phyloP scores from a whole-genome alignment of 2,329 filamentous ascomycete species.

The Colletotrichum australisinense region DNA sequence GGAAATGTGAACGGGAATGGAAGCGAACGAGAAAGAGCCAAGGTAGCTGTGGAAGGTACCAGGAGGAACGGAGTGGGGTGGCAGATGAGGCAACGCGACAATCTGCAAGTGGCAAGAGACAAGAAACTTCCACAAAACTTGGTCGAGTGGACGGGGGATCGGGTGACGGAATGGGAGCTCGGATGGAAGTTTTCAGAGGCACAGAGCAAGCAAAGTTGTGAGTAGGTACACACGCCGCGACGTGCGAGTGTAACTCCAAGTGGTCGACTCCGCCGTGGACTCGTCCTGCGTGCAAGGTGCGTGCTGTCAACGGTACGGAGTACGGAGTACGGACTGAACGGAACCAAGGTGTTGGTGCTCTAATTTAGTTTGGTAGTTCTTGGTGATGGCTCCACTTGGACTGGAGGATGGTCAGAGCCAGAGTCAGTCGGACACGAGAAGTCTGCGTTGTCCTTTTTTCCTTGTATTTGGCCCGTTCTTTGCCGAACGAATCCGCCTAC shows the following conservation, averaged over 20 bases:
- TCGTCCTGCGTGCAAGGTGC: not conserved
- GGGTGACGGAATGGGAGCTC: not conserved
- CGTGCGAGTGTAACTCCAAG: too few relatives aligned
- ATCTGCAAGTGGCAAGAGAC: not conserved
- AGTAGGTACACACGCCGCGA: not conserved
- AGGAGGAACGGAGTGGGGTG: not conserved
- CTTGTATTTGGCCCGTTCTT: not conserved
- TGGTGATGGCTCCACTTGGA: constrained; percentile 10
- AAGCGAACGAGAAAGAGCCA: not conserved
- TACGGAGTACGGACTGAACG: not conserved
- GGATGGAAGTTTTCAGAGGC: not conserved
- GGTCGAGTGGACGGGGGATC: not conserved
- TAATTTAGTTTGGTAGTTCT: constrained; percentile 6
- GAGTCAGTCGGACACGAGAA: not conserved
- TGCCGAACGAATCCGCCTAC: not conserved
- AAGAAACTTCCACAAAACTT: not conserved
- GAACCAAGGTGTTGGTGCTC: constrained; percentile 15
- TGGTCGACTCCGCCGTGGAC: too few relatives aligned
- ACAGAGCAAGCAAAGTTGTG: not conserved
- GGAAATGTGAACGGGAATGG: not conserved
- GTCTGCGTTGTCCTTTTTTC: not conserved
- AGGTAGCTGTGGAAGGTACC: not conserved
- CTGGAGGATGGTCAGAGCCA: not conserved
- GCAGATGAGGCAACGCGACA: not conserved
- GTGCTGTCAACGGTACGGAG: not conserved